Base-by-base conservation (phyloP, 2,329 filamentous ascomycete genomes). In the Curvularia hawaiiensis region DNA sequence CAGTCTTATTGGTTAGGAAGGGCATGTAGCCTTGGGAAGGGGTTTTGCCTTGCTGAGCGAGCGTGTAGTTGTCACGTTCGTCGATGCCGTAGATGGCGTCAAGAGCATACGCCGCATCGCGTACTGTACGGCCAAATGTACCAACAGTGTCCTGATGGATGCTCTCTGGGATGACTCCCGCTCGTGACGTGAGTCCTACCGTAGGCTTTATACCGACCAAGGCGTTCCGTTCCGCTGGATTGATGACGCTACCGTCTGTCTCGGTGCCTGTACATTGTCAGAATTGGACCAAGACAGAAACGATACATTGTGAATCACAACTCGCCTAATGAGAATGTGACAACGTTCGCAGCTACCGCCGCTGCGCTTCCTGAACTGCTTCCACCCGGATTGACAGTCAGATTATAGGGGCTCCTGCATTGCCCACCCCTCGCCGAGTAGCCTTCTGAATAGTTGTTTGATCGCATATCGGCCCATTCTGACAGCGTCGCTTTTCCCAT, bases 161-260 rank as follows among this genome's bases (percentile, higher is more conserved):
- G 11, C 82, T 84, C 67, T 89, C 88, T 0, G 90, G 90, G 33
- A 92, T 72, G 0, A 81, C 79, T 1, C 78, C 78, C 28, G 71
- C 71, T 41, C 88, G 79, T 9, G 88, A 90, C 0, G 88, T 91
- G 50, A 91, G 74, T 0, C 90, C 90, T 6, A 92, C 87, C 1
- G 89, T 92, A 1, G 90, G 89, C 75, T 92, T 92, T 72, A 92
- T 84, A 3, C 90, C 90, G 1, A 92, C 88, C 2, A 92, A 70
- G 2, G 81, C 83, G 68, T 90, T 90, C 4, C 88, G 79, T 71
- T 88, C 84, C 0, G 90, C 88, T 0, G 90, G 90, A 70, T 85
- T 88, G 68, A 91, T 90, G 16, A 92, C 66, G 54, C 75, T 78
- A 1, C 79, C 89, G 69, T 92, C 89, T 0, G 89, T 92, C 76